A percentile compares a stretch with the other conserved stretches of the same genome.
Evolutionary conservation across 495 filamentous ascomycete genomes (phyloP).

Genomic region (Pyronema domesticum): DNA sequence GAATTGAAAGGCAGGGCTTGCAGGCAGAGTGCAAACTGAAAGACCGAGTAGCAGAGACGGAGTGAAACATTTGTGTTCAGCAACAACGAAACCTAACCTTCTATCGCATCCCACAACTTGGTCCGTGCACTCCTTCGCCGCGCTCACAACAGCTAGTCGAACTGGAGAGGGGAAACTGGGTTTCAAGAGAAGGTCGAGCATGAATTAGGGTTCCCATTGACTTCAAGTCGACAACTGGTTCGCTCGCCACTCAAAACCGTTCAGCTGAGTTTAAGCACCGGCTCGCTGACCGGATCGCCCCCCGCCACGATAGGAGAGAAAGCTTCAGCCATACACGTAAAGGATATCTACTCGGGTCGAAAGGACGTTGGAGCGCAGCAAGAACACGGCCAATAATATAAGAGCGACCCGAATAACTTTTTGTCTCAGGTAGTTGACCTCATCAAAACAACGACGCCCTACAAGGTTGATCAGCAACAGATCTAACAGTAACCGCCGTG

Average conservation of each 20-base stretch:
- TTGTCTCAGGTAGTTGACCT: slow-evolving; percentile 4
- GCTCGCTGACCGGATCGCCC: slow-evolving; percentile 19
- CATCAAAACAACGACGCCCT: neutral
- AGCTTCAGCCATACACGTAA: slow-evolving; percentile 11
- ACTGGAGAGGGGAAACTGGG: slow-evolving; percentile 2
- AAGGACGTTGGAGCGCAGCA: neutral
- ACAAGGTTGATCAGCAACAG: neutral
- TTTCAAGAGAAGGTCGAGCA: slow-evolving; percentile 12
- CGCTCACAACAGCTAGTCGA: neutral
- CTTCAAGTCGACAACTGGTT: slow-evolving; percentile 21
- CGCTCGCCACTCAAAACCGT: slow-evolving; percentile 14
- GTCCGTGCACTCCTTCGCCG: slow-evolving; percentile 1
- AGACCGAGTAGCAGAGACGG: slow-evolving; percentile 12
- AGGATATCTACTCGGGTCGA: neutral
- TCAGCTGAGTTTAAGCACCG: slow-evolving; percentile 23
- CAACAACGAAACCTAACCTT: neutral
- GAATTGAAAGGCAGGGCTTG: slow-evolving; percentile 18
- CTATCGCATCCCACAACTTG: neutral
- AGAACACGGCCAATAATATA: neutral
- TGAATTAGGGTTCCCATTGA: slow-evolving; percentile 25
- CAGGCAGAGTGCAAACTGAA: slow-evolving; percentile 12
- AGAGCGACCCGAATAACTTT: neutral
- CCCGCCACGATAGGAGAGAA: slow-evolving; percentile 18
- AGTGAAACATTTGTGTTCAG: slow-evolving; percentile 13
- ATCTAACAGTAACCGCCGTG: slow-evolving; percentile 1